A percentile compares a stretch with the other conserved stretches of the same genome.
phyloP scores from a whole-genome alignment of 2,329 filamentous ascomycete species.

The Colletotrichum somersetense region DNA sequence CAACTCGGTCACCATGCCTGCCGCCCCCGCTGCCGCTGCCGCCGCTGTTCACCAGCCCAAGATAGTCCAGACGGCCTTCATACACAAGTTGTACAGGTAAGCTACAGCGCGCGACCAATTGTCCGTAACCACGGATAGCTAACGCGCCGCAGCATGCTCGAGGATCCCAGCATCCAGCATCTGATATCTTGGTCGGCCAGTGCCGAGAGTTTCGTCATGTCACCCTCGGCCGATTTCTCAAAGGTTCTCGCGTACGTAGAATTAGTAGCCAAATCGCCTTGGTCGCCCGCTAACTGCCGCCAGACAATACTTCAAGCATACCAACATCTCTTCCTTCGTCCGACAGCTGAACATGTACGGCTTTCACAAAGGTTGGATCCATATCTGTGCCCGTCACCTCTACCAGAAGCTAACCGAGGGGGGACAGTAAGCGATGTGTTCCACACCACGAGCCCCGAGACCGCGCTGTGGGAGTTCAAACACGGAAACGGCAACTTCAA shows the following conservation, averaged over 20 bases:
- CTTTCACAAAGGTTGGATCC: constrained; percentile 89
- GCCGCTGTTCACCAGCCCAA: constrained; percentile 92
- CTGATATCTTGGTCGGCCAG: constrained; percentile 95
- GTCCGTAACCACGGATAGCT: constrained; percentile 14
- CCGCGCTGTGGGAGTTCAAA: constrained; percentile 98
- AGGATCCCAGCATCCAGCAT: constrained; percentile 92
- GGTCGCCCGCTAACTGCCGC: background rate
- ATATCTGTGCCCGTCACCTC: constrained; percentile 4
- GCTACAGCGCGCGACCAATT: constrained; percentile 47
- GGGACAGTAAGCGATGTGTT: constrained; percentile 93
- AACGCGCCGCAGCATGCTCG: constrained; percentile 81
- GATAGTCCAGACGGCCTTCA: constrained; percentile 98
- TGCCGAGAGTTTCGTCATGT: constrained; percentile 99
- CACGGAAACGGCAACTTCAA: constrained; percentile 98
- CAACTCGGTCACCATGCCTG: constrained; percentile 61
- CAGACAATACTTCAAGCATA: constrained; percentile 99
- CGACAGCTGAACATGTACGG: constrained; percentile 99
- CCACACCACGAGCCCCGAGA: constrained; percentile 92
- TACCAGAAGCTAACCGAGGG: constrained; percentile 43
- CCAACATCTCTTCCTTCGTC: constrained; percentile 98
- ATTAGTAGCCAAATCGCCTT: constrained; percentile 25
- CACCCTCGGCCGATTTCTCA: constrained; percentile 95
- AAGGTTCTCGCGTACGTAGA: constrained; percentile 92
- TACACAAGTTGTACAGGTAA: constrained; percentile 99
- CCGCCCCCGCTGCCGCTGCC: constrained; percentile 68